Percentiles rank a stretch among this genome's conserved stretches.
Evolutionary conservation across 2,329 filamentous ascomycete genomes (phyloP).

Genomic region (Cladosporium oxysporum): DNA sequence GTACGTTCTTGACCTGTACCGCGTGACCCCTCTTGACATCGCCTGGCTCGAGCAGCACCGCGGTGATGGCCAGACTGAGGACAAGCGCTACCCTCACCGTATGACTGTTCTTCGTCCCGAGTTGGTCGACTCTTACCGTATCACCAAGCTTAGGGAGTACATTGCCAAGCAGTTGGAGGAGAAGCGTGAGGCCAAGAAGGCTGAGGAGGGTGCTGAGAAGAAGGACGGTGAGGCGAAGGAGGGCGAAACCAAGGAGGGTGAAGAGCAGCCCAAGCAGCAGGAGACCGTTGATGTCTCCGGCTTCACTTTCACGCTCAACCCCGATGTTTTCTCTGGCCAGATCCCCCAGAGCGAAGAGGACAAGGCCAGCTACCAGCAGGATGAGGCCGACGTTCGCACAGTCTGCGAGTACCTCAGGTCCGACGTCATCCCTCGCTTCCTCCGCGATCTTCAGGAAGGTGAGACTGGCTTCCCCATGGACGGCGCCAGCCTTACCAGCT

Average conservation of each 20-base stretch:
- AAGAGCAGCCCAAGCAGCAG: constrained; percentile 44
- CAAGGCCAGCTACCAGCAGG: constrained; percentile 76
- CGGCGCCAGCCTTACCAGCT: constrained; percentile 81
- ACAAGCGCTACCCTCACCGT: constrained; percentile 77
- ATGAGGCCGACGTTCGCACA: constrained; percentile 84
- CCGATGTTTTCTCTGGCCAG: constrained; percentile 93
- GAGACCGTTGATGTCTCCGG: constrained; percentile 81
- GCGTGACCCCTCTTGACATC: constrained; percentile 89
- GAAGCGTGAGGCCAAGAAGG: constrained; percentile 49
- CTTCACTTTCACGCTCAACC: constrained; percentile 88
- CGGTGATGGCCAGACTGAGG: constrained; percentile 51
- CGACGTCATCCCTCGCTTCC: constrained; percentile 78
- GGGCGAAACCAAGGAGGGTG: constrained; percentile 31
- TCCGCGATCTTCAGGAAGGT: constrained; percentile 84
- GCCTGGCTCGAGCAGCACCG: constrained; percentile 81
- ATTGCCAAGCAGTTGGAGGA: constrained; percentile 75
- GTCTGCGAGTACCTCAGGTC: constrained; percentile 77
- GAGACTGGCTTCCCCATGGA: constrained; percentile 99
- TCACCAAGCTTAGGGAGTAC: constrained; percentile 85
- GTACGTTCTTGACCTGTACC: constrained; percentile 95
- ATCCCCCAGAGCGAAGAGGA: constrained; percentile 86
- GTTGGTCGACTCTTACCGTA: constrained; percentile 81
- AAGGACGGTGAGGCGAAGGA: constrained; percentile 23
- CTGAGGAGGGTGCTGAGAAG: constrained; percentile 24
- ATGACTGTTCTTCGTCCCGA: constrained; percentile 95